phyloP scores from a whole-genome alignment of 139 green algal species.

The Asterochloris sp. region DNA sequence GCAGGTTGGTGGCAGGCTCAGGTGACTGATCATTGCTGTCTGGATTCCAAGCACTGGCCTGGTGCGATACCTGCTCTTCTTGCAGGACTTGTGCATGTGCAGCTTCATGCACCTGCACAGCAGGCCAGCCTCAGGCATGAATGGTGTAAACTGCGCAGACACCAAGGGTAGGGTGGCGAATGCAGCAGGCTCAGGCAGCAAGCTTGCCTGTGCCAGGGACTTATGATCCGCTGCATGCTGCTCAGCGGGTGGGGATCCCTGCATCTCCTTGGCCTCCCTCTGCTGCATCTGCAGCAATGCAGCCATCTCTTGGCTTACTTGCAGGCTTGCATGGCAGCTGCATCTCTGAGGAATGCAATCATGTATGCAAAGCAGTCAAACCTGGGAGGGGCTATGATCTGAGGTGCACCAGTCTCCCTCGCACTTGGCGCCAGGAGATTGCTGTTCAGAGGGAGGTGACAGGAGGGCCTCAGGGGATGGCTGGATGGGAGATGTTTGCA shows the following conservation, averaged over 20 bases:
- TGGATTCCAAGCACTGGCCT: background rate
- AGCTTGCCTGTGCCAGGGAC: conserved; percentile 6
- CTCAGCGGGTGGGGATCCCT: background rate
- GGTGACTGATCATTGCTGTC: background rate
- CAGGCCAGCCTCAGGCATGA: background rate
- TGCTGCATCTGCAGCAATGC: conserved; percentile 7
- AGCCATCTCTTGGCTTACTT: too few species aligned
- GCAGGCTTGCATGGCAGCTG: too few species aligned
- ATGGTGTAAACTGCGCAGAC: too few species aligned
- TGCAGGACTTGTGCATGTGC: background rate
- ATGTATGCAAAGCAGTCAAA: too few species aligned
- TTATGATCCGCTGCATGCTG: background rate
- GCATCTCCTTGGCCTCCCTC: conserved; percentile 8
- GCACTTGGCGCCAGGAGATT: too few species aligned
- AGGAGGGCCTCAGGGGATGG: too few species aligned
- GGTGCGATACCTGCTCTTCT: background rate
- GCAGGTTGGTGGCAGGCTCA: background rate
- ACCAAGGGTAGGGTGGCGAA: background rate
- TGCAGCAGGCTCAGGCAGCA: background rate
- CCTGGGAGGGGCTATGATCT: too few species aligned
- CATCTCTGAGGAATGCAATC: too few species aligned
- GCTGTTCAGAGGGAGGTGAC: too few species aligned
- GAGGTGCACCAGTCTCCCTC: too few species aligned
- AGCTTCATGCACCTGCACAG: background rate
- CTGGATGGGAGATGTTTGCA: too few species aligned